Evolutionary conservation across 2,329 filamentous ascomycete species (phyloP).

Genomic region (Didymellaceae sp.): DNA sequence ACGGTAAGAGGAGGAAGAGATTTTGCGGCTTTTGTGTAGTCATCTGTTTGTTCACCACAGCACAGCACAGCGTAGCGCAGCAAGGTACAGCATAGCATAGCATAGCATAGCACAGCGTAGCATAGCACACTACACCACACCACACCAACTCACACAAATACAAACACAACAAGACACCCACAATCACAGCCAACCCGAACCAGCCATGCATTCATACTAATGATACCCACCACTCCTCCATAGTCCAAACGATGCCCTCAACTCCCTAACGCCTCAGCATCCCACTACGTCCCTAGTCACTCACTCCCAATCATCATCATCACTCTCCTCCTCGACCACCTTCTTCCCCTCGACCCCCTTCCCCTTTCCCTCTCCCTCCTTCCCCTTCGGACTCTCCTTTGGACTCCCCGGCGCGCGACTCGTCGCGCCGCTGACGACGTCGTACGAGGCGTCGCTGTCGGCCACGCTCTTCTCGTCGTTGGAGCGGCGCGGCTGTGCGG

Average conservation of each 20-base stretch:
- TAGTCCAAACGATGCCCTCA: too few species aligned
- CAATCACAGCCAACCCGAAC: not conserved
- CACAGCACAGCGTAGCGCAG: constrained; percentile 5
- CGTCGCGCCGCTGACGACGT: constrained; percentile 77
- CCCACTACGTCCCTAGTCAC: too few species aligned
- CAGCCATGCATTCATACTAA: not conserved
- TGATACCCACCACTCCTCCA: too few species aligned
- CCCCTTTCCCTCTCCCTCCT: constrained; percentile 56
- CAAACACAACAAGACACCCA: not conserved
- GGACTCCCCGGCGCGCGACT: constrained; percentile 69
- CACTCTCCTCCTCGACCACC: constrained; percentile 62
- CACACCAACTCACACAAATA: not conserved
- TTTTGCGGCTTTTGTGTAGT: not conserved
- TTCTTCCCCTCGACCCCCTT: constrained; percentile 44
- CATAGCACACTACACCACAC: not conserved
- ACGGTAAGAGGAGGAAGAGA: not conserved
- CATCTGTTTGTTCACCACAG: not conserved
- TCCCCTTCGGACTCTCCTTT: constrained; percentile 53
- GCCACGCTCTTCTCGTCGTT: constrained; percentile 79
- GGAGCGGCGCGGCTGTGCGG: constrained; percentile 67
- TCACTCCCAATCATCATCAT: constrained; percentile 76
- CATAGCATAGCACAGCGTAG: not conserved
- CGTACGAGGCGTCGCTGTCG: constrained; percentile 95
- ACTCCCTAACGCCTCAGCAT: too few species aligned
- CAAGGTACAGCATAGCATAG: not conserved